Percentiles rank a stretch among this genome's conserved stretches.
phyloP scores from a whole-genome alignment of 78 protist genomes.

The Dictyostelium purpureum region DNA sequence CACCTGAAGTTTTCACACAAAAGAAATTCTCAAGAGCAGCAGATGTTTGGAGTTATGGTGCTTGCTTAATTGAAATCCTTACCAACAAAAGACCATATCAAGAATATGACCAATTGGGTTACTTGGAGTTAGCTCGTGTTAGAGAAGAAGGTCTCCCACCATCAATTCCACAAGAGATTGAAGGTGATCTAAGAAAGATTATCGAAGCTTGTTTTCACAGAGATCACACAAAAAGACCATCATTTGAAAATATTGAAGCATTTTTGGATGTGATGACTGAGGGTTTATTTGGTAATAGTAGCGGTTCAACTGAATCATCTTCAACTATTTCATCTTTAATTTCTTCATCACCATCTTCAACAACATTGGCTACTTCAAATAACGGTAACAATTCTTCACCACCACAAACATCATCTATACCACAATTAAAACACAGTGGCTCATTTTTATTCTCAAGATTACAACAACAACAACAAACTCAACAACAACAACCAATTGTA shows the following conservation, averaged over 20 bases:
- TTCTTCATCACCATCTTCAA: not conserved
- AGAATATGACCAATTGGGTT: conserved; percentile 63
- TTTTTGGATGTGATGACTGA: conserved; percentile 39
- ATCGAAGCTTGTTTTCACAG: conserved; percentile 52
- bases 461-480: conserved; percentile 36
- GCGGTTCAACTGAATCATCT: not conserved
- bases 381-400: too few relatives aligned
- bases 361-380: not conserved
- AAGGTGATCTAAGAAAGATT: conserved; percentile 42
- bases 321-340: not conserved
- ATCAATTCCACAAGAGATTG: conserved; percentile 45
- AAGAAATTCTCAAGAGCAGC: conserved; percentile 73
- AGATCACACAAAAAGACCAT: conserved; percentile 69
- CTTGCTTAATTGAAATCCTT: conserved; percentile 64
- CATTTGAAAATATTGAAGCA: conserved; percentile 55
- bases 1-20: conserved; percentile 72
- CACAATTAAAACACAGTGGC: conserved; percentile 15
- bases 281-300: not conserved
- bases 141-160: conserved; percentile 62
- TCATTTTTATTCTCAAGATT: conserved; percentile 19
- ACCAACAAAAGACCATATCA: conserved; percentile 67
- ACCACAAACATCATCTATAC: not conserved
- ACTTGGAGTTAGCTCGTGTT: conserved; percentile 60
- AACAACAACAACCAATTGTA: not conserved
- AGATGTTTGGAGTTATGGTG: conserved; percentile 81